phyloP scores from a whole-genome alignment of 345 rosid genomes.

The Salix purpurea region DNA sequence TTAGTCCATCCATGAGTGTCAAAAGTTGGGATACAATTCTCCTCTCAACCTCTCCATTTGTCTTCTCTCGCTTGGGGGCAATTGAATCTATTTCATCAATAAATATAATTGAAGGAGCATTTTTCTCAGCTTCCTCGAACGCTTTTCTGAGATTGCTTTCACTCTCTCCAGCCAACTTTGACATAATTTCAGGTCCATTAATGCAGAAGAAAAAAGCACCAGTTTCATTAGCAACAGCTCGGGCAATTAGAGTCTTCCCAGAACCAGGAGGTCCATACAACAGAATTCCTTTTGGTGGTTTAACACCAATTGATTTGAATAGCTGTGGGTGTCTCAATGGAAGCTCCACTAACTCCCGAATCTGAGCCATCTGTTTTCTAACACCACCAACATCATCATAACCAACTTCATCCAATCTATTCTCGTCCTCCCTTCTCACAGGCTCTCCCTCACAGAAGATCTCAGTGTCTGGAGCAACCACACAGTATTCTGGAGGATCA shows the following conservation, averaged over 20 bases:
- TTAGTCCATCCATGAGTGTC: conserved; percentile 93
- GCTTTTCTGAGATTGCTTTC: conserved; percentile 97
- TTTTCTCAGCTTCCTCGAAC: conserved; percentile 95
- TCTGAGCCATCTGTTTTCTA: conserved; percentile 98
- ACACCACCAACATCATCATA: conserved; percentile 99
- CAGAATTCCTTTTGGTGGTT: conserved; percentile 92
- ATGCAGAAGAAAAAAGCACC: conserved; percentile 97
- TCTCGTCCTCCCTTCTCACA: conserved; percentile 83
- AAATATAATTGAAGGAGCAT: conserved; percentile 92
- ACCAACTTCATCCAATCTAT: conserved; percentile 89
- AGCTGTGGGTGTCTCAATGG: conserved; percentile 93
- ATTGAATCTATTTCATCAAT: conserved; percentile 93
- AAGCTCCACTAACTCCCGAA: conserved; percentile 88
- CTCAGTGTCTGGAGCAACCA: conserved; percentile 95
- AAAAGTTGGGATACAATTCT: conserved; percentile 93
- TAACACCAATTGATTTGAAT: conserved; percentile 95
- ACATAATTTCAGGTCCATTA: conserved; percentile 96
- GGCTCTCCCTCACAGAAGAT: conserved; percentile 98
- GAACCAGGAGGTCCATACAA: conserved; percentile 54
- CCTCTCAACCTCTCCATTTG: conserved; percentile 95
- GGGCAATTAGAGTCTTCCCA: conserved; percentile 81
- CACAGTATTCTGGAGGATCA: conserved; percentile 85
- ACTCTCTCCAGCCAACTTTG: conserved; percentile 96
- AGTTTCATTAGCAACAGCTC: conserved; percentile 92
- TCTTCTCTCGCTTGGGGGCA: conserved; percentile 96